Base-by-base conservation (phyloP, 495 filamentous ascomycete genomes). In the Amorphotheca resinae region DNA sequence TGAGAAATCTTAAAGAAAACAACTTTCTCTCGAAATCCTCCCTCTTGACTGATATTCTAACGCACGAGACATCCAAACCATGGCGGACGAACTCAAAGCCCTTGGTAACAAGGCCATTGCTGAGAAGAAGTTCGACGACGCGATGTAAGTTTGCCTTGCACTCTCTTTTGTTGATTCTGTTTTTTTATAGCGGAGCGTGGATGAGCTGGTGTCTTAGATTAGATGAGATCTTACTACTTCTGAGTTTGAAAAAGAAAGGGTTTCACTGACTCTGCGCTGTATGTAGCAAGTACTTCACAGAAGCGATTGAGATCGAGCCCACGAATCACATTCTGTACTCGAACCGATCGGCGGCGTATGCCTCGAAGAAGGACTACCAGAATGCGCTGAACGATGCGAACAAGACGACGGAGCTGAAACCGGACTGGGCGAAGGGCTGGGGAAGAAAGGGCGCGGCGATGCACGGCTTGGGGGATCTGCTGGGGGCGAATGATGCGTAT, bases 91-190 rank as follows among this genome's bases (percentile, higher is more conserved):
- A 67, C 74, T 96, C 52, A 98, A 98, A 72, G 85, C 88, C 50
- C 80, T 88, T 59, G 91, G 91, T 70, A 98, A 98, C 69, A 93
- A 94, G 65, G 87, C 91, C 64, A 96, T 98, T 60, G 77, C 85
- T 48, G 87, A 80, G 37, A 96, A 96, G 72, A 84, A 95, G 57
- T 98, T 95, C 56, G 72, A 88, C 53, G 87, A 88, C 61, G 89
- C 91, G 50, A 77, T 95, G 91, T 98, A 79, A 62, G 82, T 73
- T 49, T 36, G 48, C 42, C 59, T 58, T 52, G n/a, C n/a, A n/a
- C n/a, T n/a, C n/a, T n/a, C n/a, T n/a, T n/a, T n/a, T n/a, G n/a
- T 56, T 35, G 43, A 33, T 6, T 16, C 8, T 16, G n/a, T n/a
- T n/a, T n/a, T n/a, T n/a, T n/a, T n/a, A n/a, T n/a, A n/a, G n/a